Evolutionary conservation across 768 basidiomycete species (phyloP), one percentile per base, ranked within the genome.

Genomic region (Leccinum truebloodii): DNA sequence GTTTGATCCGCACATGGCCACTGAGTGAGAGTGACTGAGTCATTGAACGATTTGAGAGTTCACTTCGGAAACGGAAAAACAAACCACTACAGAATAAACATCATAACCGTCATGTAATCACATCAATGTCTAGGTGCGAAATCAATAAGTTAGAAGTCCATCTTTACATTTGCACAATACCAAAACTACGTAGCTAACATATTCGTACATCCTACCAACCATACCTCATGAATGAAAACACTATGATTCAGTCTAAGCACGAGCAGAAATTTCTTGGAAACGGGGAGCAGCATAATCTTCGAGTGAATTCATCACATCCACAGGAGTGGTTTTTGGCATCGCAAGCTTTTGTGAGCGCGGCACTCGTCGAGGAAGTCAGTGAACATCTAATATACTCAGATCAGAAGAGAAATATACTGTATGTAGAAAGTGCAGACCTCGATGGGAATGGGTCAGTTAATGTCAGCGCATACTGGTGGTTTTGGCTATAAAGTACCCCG

Each of bases 391-490:
- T 26, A 26, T 49, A 28, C 55, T 54, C n/a, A n/a, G 44, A 61
- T 49, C 41, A 61, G 41, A 52, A n/a, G n/a, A 22, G n/a, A n/a
- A 14, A 20, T 37, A 4, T 1, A 48, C 13, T n/a, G 4, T 18
- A 18, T 35, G 37, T 13, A 20, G 28, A 10, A 20, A 37, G 2
- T 13, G 75, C 84, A 54, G 58, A 93, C 94, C 86, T 95, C 94
- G 62, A 98, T 97, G 97, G 97, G 91, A 98, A 97, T 4, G 94
- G 91, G 70, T 98, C 96, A 62, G 89, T 88, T 55, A 98, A 78
- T 71, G 87, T 89, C 59, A 98, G 80, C n/a, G 97, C 97, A 75
- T 98, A 99, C 68, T 98, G 97, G 73, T 97, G 95, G 76, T 99
- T 98, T 88, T 94, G 92, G 66, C 92, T 92, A 55, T 3, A 20